These are phyloP conservation scores for Entonaema liquescens DNA, from an alignment of 495 filamentous ascomycete species.

Conservation along the genomic window DNA sequence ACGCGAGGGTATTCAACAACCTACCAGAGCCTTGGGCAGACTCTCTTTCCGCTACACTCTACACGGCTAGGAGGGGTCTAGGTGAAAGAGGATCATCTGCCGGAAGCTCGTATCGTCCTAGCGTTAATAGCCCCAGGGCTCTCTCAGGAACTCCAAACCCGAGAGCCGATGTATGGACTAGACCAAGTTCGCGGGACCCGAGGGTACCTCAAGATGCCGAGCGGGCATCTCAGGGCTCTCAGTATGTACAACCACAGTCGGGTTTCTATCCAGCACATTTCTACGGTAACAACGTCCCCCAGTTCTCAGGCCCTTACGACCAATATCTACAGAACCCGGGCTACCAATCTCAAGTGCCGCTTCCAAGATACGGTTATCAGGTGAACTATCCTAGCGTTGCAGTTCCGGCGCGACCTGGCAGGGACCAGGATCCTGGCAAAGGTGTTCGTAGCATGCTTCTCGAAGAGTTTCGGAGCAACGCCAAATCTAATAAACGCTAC, in stretches of 20 bases:
- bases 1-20: slow-evolving; percentile 17
- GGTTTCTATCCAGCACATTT: slow-evolving; percentile 31
- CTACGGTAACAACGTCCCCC: slow-evolving; percentile 32
- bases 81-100: slow-evolving; percentile 58
- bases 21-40: slow-evolving; percentile 36
- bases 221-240: slow-evolving; percentile 41
- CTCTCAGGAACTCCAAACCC: slow-evolving; percentile 60
- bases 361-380: slow-evolving; percentile 49
- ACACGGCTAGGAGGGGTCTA: slow-evolving; percentile 21
- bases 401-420: slow-evolving; percentile 59
- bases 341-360: slow-evolving; percentile 43
- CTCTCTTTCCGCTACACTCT: background rate
- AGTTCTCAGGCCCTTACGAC: slow-evolving; percentile 46
- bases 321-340: slow-evolving; percentile 45
- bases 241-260: slow-evolving; percentile 41
- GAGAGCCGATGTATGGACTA: slow-evolving; percentile 49
- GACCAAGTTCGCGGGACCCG: slow-evolving; percentile 49
- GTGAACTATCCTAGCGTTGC: slow-evolving; percentile 48
- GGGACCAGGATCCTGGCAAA: slow-evolving; percentile 71
- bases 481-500: slow-evolving; percentile 79
- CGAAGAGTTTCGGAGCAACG: slow-evolving; percentile 79
- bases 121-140: slow-evolving; percentile 67
- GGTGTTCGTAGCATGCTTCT: slow-evolving; percentile 75
- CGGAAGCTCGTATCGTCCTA: slow-evolving; percentile 62
- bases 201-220: slow-evolving; percentile 46